Base-by-base conservation (phyloP, 2,329 filamentous ascomycete genomes). In the Colletotrichum orbiculare region DNA sequence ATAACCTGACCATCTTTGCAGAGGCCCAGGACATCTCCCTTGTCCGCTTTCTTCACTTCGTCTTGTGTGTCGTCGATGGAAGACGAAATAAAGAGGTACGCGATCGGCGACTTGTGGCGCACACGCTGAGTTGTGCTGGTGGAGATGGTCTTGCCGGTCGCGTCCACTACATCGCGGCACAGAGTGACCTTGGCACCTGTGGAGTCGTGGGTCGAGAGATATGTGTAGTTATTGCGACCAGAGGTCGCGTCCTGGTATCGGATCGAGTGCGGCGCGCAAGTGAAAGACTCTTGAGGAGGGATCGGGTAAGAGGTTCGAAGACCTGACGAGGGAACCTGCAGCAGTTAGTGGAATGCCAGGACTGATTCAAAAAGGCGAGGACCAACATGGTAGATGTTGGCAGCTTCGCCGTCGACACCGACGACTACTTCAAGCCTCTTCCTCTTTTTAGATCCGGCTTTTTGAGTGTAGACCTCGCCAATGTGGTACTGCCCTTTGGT, bases 231-330 rank as follows among this genome's bases (percentile, higher is more conserved):
- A 45, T 82, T 79, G 38, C 86, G 77, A 64, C 83, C 81, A 67
- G 76, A 79, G 25, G 80, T 79, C 10, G 82, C 74, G 49, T 79
- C 79, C 69, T 86, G 82, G 67, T 82, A 79, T 69, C 86, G 82
- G 46, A 89, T 74, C 13, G 88, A 90, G 73, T 82, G 84, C 17
- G 87, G 84, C 8, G 87, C 76, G 74, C 88, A 90, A 58, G 87
- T 87, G 73, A 91, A 89, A 55, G 81, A 82, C 57, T 88, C 85
- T 74, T 89, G 87, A 2, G 88, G 89, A 34, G 88, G 86, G 66
- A 91, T 84, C 25, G 88, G 87, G 73, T 90, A 90, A 2, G 88
- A 90, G 7, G 88, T 90, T 70, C 90, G 83, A 67, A 90, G 78
- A 66, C 85, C 82, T 6, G 87, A 85, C 4, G 86, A 84, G 4